phyloP scores from a whole-genome alignment of 78 protist species.

The Isochrysis galbana region DNA sequence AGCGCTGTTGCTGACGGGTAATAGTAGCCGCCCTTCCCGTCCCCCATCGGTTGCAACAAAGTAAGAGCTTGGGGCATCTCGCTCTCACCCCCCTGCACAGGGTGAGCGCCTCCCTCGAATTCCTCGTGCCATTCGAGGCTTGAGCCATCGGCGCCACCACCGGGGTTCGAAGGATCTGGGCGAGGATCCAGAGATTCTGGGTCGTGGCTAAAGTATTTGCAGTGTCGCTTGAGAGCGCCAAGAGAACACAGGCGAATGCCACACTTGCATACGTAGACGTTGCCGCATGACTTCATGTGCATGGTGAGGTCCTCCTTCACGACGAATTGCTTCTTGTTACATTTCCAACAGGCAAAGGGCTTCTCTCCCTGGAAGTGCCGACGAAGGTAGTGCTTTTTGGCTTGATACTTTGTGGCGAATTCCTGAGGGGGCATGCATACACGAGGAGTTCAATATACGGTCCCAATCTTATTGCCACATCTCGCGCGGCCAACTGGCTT shows the following conservation, averaged over 20 bases:
- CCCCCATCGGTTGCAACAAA: no score
- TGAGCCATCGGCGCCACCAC: no score
- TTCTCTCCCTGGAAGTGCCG: background rate
- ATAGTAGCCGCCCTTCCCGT: no score
- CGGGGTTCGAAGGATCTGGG: background rate
- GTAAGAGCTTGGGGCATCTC: no score
- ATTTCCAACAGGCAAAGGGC: background rate
- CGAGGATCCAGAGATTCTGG: background rate
- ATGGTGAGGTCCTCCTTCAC: conserved; percentile 14
- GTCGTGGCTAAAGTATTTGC: background rate
- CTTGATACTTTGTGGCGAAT: conserved; percentile 25
- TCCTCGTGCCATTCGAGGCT: no score
- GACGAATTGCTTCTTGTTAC: background rate
- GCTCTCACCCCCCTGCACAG: no score
- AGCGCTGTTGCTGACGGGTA: no score
- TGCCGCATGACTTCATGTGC: conserved; percentile 8
- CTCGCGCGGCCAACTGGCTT: background rate
- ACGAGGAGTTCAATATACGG: no score
- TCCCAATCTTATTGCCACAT: no score
- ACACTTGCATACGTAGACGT: background rate
- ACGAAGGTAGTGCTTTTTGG: conserved; percentile 12
- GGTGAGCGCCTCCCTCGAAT: no score
- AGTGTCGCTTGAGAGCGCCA: conserved; percentile 14
- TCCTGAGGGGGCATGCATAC: background rate
- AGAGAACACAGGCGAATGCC: background rate